Evolutionary conservation across 2,329 filamentous ascomycete species (phyloP), one percentile per base, ranked within the genome.

Genomic region (Sporothrix sp.): DNA sequence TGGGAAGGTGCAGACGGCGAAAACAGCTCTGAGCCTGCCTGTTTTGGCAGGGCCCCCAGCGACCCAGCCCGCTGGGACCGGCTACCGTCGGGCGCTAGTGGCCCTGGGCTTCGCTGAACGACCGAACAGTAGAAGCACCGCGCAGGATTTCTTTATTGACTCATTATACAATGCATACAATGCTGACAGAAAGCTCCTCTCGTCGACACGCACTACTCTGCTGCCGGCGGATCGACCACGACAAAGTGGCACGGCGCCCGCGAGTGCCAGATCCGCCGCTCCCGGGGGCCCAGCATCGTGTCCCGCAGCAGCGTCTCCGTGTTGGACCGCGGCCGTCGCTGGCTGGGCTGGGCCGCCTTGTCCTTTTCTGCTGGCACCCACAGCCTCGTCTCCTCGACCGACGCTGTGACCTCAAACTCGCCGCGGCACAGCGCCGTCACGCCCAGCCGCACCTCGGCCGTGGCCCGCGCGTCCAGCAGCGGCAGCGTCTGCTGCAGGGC

Each of bases 391-490:
- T 96, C 90, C 66, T 96, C 90, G 0, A 95, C 80, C 11, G 79
- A 84, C 5, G 83, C 88, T 21, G 79, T 79, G 20, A 95, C 73
- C 65, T 95, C 89, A 63, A 91, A 95, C 57, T 87, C 81, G 14
- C 90, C 90, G 39, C 81, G 76, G 57, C 85, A 89, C 30, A 95
- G 75, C 28, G 84, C 77, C 37, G 86, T 86, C 38, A 90, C 74
- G 4, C 85, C 85, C 4, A 94, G 66, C 1, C 74, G 72, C 20
- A 86, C 71, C 54, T 82, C 76, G 0, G 74, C 71, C n/a, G 67
- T 76, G 39, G 75, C 71, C 4, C 79, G 76, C 0, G 81, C 78
- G 6, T 67, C 65, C 1, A 95, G 63, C 7, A 78, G 62, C 0
- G 84, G 81, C 0, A 95, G 68, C 2, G 78, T 73, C 60, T 83